phyloP scores from a whole-genome alignment of 768 basidiomycete genomes.

The Boletus reticulatus region DNA sequence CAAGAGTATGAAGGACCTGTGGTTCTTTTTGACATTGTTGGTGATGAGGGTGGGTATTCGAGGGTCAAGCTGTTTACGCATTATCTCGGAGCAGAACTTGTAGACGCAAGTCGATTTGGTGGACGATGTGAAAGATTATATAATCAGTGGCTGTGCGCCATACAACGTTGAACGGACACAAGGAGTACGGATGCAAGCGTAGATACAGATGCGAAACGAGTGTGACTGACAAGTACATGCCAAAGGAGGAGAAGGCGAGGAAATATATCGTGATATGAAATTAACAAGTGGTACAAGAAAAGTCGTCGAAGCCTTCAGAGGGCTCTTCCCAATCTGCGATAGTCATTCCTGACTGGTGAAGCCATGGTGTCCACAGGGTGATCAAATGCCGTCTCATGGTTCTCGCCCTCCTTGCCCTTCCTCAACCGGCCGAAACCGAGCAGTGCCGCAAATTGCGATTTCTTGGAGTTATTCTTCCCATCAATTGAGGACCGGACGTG shows the following conservation, averaged over 20 bases:
- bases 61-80: slow-evolving; percentile 89
- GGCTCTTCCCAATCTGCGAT: neutral
- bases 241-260: neutral
- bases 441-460: slow-evolving; percentile 9
- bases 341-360: slow-evolving; percentile 5
- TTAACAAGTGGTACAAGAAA: neutral
- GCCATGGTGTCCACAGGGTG: slow-evolving; percentile 8
- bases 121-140: no score
- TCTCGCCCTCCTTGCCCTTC: neutral
- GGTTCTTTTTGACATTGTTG: slow-evolving; percentile 91
- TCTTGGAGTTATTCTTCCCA: neutral
- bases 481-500: no score
- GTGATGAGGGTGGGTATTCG: slow-evolving; percentile 90
- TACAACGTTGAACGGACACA: no score
- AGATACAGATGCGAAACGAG: no score
- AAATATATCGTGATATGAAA: neutral
- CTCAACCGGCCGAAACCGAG: slow-evolving; percentile 2
- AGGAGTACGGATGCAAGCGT: no score
- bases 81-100: slow-evolving; percentile 24
- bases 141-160: no score
- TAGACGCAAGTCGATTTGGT: neutral
- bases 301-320: neutral
- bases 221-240: no score
- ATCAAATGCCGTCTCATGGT: slow-evolving; percentile 10
- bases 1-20: slow-evolving; percentile 93